Evolutionary conservation across 129 eudicot genomes (phyloP), one percentile per base, ranked within the genome.

Genomic region (Escallonia rubra): DNA sequence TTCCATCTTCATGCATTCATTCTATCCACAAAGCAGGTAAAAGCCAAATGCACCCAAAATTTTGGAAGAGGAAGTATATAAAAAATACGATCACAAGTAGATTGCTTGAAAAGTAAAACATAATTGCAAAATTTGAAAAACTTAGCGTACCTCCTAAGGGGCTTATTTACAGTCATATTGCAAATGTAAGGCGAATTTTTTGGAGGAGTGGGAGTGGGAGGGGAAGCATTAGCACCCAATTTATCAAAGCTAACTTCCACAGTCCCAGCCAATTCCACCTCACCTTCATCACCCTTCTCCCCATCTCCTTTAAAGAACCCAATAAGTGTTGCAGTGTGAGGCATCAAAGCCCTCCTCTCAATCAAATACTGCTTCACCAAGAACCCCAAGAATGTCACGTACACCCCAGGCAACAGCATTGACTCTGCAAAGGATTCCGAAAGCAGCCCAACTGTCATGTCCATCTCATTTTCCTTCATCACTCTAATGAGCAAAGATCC

Each of bases 371-470:
- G 87, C 73, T 85, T 94, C 14, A 87, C 95, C 72, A 94, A 54
- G 64, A 76, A 87, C 69, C 83, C 93, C 80, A 94, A 63, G 6
- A 87, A 56, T 23, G 70, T 89, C 8, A 80, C 79, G 74, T 89
- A 94, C 56, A 80, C 88, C 7, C 70, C 69, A 34, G 96, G 88
- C 76, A 87, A 44, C 72, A 83, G 7, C 97, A 94, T 89, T 7
- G 97, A 82, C 56, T 90, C 99, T 0, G 86, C 97, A 73, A 94
- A 94, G 4, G 99, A 94, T 53, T 87, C 97, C n/a, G 99, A 79
- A 57, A 94, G 54, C 64, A 94, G 68, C 34, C 71, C 79, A 54
- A 80, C 97, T 0, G 77, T 84, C 81, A 79, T 74, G 59, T 94
- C 97, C 79, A 90, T 60, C 71, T 94, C 99, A 8, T 80, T 79